These are phyloP conservation scores for Zygosaccharomyces lentus DNA, from an alignment of 805 yeast genomes.

Conservation along the genomic window DNA sequence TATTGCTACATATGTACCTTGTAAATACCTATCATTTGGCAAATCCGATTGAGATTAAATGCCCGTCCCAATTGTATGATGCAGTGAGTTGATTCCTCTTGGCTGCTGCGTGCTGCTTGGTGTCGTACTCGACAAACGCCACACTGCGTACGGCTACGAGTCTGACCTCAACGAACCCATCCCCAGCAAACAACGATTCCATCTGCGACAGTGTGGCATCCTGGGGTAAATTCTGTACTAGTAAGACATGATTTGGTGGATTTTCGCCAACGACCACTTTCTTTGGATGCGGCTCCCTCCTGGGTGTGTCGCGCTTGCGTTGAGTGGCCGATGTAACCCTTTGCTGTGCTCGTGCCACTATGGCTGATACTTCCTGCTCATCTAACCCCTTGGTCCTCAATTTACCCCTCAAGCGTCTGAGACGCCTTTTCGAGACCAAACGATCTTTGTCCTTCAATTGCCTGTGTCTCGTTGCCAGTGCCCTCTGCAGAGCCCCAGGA, in stretches of 20 bases:
- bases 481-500: conserved; percentile 9
- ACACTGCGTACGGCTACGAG: conserved; percentile 62
- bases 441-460: conserved; percentile 4
- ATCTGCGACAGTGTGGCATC: conserved; percentile 41
- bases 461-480: conserved; percentile 12
- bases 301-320: neutral
- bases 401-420: conserved; percentile 26
- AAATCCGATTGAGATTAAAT: conserved; percentile 26
- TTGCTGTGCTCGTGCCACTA: too few species aligned
- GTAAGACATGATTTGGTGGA: conserved; percentile 67
- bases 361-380: conserved; percentile 13
- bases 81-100: conserved; percentile 17
- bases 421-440: conserved; percentile 16
- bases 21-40: conserved; percentile 25
- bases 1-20: conserved; percentile 1
- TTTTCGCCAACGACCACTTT: conserved; percentile 25
- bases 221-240: conserved; percentile 61
- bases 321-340: neutral
- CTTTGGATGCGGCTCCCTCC: neutral
- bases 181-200: conserved; percentile 42
- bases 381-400: conserved; percentile 21
- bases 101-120: conserved; percentile 45
- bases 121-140: conserved; percentile 76
- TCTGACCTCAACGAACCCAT: conserved; percentile 66
- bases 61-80: conserved; percentile 12